phyloP scores from a whole-genome alignment of 2,329 filamentous ascomycete species.

The Cladosporium velox region DNA sequence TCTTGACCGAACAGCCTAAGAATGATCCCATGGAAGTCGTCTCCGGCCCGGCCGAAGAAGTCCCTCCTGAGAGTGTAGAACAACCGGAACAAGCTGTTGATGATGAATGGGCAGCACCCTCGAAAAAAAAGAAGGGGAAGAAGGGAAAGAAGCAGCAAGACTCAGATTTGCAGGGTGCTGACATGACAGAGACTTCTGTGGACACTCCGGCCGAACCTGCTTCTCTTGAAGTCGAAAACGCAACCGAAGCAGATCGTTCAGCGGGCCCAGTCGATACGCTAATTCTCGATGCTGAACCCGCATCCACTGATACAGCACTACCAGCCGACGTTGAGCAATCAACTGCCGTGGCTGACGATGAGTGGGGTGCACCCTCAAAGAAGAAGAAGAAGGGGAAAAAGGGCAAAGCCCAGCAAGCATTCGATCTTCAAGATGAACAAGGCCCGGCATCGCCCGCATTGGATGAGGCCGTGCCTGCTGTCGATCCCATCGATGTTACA shows the following conservation, averaged over 20 bases:
- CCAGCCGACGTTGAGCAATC: neutral
- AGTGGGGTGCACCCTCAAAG: slow-evolving; percentile 18
- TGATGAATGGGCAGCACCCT: slow-evolving; percentile 23
- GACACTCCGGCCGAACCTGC: neutral
- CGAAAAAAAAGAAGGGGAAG: slow-evolving; percentile 37
- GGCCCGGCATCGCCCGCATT: neutral
- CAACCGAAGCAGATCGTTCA: neutral
- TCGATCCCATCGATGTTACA: neutral
- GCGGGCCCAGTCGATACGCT: neutral
- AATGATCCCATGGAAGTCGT: neutral
- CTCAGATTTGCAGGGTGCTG: neutral
- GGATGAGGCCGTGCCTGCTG: neutral
- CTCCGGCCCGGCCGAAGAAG: slow-evolving; percentile 22
- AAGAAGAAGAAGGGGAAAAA: slow-evolving; percentile 30
- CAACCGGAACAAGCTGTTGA: slow-evolving; percentile 22
- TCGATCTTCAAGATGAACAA: neutral
- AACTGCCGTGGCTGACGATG: slow-evolving; percentile 20
- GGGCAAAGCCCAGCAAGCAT: neutral
- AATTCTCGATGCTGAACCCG: neutral
- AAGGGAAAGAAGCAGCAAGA: slow-evolving; percentile 32
- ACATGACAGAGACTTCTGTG: neutral
- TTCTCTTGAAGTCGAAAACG: neutral
- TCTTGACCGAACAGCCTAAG: slow-evolving; percentile 22
- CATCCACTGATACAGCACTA: neutral
- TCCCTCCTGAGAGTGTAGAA: slow-evolving; percentile 11